Percentiles rank a stretch among this genome's conserved stretches.
phyloP scores from a whole-genome alignment of 257 asterid species.

The Nicotiana paniculata region DNA sequence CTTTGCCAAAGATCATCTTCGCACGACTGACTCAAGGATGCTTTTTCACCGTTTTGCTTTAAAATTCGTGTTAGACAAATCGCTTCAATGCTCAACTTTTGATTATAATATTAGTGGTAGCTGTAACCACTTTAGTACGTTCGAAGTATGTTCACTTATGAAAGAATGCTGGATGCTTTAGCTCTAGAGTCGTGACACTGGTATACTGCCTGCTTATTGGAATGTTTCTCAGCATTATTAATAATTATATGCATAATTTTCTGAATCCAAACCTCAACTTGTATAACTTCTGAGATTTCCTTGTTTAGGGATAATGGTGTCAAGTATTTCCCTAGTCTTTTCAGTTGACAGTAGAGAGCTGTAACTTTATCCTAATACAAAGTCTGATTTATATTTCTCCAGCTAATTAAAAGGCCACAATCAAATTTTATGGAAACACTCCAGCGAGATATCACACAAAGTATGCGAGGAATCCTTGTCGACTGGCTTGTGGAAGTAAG shows the following conservation, averaged over 20 bases:
- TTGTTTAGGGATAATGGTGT: neutral
- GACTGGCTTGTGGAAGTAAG: conserved; percentile 97
- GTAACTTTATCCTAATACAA: neutral
- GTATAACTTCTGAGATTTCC: neutral
- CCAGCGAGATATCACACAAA: conserved; percentile 61
- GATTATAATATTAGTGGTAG: neutral
- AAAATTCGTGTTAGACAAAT: neutral
- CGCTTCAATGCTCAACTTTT: neutral
- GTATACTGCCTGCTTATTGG: neutral
- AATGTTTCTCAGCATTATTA: neutral
- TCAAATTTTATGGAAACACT: conserved; percentile 62
- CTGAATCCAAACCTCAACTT: neutral
- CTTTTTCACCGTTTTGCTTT: conserved; percentile 13
- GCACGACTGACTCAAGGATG: conserved; percentile 10
- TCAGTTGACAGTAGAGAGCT: neutral
- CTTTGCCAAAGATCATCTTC: conserved; percentile 11
- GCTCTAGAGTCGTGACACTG: neutral
- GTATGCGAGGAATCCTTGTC: conserved; percentile 74
- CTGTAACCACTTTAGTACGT: neutral
- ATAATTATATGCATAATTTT: neutral
- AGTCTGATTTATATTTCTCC: conserved; percentile 16
- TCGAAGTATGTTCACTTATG: neutral
- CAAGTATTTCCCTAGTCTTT: neutral
- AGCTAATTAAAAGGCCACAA: conserved; percentile 51
- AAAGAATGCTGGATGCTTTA: neutral